These are phyloP conservation scores for Globisporangium alternatum DNA, from an alignment of 352 stramenopile species.

Conservation along the genomic window DNA sequence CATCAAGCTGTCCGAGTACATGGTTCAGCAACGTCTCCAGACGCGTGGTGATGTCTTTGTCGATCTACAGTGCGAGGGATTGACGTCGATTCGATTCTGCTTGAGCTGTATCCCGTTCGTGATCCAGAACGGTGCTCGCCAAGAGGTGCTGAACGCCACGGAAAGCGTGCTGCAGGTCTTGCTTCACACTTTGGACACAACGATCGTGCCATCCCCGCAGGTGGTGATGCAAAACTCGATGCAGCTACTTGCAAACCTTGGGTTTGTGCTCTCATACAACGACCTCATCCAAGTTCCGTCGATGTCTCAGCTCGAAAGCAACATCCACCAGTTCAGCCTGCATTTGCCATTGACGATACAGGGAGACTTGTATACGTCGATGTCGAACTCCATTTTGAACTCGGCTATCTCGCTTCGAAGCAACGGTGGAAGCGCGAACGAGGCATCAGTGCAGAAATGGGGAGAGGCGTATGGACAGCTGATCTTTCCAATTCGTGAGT, in stretches of 20 bases:
- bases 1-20: constrained; percentile 57
- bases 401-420: constrained; percentile 60
- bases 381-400: constrained; percentile 80
- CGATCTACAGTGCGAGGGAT: constrained; percentile 57
- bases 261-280: constrained; percentile 65
- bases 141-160: constrained; percentile 49
- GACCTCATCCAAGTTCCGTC: constrained; percentile 63
- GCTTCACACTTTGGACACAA: constrained; percentile 57
- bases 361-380: constrained; percentile 72
- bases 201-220: constrained; percentile 57
- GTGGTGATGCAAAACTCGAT: constrained; percentile 67
- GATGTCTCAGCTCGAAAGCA: constrained; percentile 63
- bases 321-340: constrained; percentile 73
- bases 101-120: constrained; percentile 65
- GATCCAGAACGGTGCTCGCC: constrained; percentile 40
- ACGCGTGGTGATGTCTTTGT: constrained; percentile 51
- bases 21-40: constrained; percentile 54
- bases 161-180: constrained; percentile 54
- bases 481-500: constrained; percentile 65
- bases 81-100: constrained; percentile 61
- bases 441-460: constrained; percentile 40
- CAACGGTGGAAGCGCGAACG: constrained; percentile 14
- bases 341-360: constrained; percentile 71
- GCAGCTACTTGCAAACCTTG: constrained; percentile 62
- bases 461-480: constrained; percentile 54